Percentiles rank a stretch among this genome's conserved stretches.
Conservation (phyloP, 73 alveolate species). For the Breviolum minutum region DNA sequence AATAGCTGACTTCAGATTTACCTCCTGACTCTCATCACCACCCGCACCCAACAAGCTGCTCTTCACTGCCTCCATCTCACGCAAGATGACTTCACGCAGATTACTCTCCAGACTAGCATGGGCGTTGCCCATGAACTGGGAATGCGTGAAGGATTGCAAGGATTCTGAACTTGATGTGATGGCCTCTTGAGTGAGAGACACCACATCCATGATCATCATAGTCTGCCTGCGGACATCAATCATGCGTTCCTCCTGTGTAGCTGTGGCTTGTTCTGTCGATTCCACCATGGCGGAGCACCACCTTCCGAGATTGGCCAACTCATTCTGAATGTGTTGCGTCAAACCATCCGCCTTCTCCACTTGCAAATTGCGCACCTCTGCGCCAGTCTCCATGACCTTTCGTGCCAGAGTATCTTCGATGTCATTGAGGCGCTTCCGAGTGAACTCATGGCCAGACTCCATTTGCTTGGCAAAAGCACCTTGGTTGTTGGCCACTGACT, state of each 20-base stretch:
- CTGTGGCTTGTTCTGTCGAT: conserved; percentile 20
- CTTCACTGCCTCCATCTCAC: conserved; percentile 1
- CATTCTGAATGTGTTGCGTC: conserved; percentile 40
- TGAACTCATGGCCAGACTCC: conserved; percentile 38
- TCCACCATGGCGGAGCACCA: conserved; percentile 62
- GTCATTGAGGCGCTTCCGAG: conserved; percentile 29
- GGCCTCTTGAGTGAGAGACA: conserved; percentile 16
- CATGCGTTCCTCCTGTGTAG: conserved; percentile 55
- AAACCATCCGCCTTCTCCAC: conserved; percentile 9
- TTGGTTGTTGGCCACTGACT: conserved; percentile 28
- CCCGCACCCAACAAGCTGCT: conserved; percentile 12
- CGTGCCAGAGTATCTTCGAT: conserved; percentile 29
- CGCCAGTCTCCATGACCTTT: conserved; percentile 2
- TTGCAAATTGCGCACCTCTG: not conserved
- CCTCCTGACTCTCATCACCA: not conserved
- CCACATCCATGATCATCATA: conserved; percentile 73
- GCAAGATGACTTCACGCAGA: conserved; percentile 33
- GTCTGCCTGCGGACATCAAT: conserved; percentile 72
- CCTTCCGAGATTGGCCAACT: conserved; percentile 34
- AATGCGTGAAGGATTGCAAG: conserved; percentile 30
- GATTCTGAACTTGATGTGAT: conserved; percentile 1
- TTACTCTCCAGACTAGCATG: not conserved
- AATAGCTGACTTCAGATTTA: conserved; percentile 31
- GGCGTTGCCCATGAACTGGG: conserved; percentile 6
- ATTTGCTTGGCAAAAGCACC: conserved; percentile 25